Percentiles rank a stretch among this genome's conserved stretches.
These are phyloP conservation scores for Blastocystis sp. DNA, from an alignment of 352 stramenopile species.

Conservation along the genomic window DNA sequence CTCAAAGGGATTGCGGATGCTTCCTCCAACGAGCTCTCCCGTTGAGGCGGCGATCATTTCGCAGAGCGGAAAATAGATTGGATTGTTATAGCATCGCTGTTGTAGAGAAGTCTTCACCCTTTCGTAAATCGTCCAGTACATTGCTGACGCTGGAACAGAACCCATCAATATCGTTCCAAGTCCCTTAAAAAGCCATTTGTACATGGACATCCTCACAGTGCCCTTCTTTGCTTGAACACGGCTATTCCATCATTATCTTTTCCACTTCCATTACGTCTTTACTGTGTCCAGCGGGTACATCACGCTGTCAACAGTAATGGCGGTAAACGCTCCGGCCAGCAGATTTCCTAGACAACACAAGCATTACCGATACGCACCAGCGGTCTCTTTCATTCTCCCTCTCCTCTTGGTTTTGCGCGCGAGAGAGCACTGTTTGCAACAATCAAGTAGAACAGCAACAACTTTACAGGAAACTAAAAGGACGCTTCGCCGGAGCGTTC, in stretches of 20 bases:
- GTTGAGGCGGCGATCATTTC: conserved; percentile 52
- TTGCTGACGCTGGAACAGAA: conserved; percentile 55
- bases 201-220: background rate
- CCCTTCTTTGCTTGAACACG: conserved; percentile 23
- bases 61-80: conserved; percentile 6
- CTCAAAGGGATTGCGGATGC: conserved; percentile 60
- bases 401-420: too few relatives aligned
- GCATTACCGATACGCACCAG: background rate
- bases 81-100: background rate
- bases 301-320: conserved; percentile 42
- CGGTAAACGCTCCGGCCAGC: conserved; percentile 38
- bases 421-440: too few relatives aligned
- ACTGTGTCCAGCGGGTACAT: conserved; percentile 45
- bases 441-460: too few relatives aligned
- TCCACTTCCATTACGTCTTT: conserved; percentile 10
- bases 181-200: conserved; percentile 35
- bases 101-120: background rate
- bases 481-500: background rate
- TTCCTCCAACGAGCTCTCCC: background rate
- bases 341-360: conserved; percentile 24
- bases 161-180: conserved; percentile 39
- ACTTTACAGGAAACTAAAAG: background rate
- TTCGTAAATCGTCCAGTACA: conserved; percentile 60
- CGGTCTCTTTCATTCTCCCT: conserved; percentile 21
- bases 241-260: background rate